Evolutionary conservation across 2,329 filamentous ascomycete species (phyloP).

Genomic region (Cryphonectria radicalis): DNA sequence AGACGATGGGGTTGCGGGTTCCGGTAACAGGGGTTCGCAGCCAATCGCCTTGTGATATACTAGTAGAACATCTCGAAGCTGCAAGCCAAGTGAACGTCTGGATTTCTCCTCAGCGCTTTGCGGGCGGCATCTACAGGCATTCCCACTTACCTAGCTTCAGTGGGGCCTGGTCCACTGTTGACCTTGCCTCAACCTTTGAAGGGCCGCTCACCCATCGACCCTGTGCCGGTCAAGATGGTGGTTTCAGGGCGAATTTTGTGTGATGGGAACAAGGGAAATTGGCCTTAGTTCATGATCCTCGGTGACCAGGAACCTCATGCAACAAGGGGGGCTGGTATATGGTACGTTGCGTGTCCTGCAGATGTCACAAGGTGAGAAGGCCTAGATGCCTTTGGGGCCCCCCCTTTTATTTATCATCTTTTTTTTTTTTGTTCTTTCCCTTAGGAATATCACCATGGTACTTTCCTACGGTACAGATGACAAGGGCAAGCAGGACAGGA

Average conservation of each 20-base stretch:
- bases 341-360: background rate
- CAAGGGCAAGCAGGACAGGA: background rate
- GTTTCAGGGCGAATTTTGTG: constrained; percentile 2
- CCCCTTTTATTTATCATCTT: background rate
- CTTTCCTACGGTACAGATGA: background rate
- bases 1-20: background rate
- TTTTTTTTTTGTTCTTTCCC: background rate
- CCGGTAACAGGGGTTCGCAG: background rate
- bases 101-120: background rate
- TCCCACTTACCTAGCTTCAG: background rate
- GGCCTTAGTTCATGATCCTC: background rate
- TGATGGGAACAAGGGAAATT: background rate
- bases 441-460: background rate
- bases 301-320: background rate
- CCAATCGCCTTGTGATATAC: background rate
- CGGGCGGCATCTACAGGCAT: constrained; percentile 5
- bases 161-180: background rate
- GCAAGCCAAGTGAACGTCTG: background rate
- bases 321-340: background rate
- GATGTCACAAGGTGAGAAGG: background rate
- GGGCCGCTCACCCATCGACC: background rate
- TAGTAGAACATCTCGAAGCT: background rate
- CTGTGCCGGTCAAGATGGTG: background rate
- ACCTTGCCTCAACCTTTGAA: background rate
- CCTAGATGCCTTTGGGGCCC: background rate